Base-by-base conservation (phyloP, 2,329 filamentous ascomycete species). In the Aphanoascus verrucosus region DNA sequence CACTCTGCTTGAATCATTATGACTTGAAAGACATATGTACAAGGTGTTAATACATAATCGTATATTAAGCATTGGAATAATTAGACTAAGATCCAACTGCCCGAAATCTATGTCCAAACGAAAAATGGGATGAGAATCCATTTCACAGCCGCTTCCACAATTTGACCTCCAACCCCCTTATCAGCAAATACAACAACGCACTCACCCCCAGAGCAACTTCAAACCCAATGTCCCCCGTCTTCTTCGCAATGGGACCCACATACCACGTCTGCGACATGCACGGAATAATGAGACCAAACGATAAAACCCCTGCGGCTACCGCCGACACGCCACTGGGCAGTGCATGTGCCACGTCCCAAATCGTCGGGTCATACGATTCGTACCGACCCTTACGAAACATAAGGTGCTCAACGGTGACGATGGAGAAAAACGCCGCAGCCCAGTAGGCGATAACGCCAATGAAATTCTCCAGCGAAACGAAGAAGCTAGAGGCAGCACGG, bases 231-330 rank as follows among this genome's bases (percentile, higher is more conserved):
- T 76, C 76, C 0, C 80, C 79, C 15, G 83, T 75, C 50, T 75
- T 65, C 45, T 69, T 71, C 2, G 81, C 80, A 54, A 85, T 66
- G 0, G 82, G 83, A 1, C 83, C 83, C 56, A 80, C 77, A 65
- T 83, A 86, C 77, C 82, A 86, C 2, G 79, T 77, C 69, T 87
- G 82, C 19, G 79, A 79, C 83, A 86, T 86, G 55, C 76, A 82
- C 44, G 57, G 57, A 14, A 59, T 42, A 77, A 7, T 82, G 82
- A 2, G 74, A 74, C 82, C 82, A 85, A 2, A 83, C 82, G 12
- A 85, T 62, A 38, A 82, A 64, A 59, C 48, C n/a, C 86, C 86
- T 0, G 82, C 77, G 1, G 72, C 60, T 6, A 83, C 67, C 0
- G 81, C 82, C 0, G 83, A 81, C 55, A 81, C 68, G 0, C 83